These are phyloP conservation scores for Ophiocordyceps sinensis DNA, from an alignment of 2,329 filamentous ascomycete genomes.

Conservation along the genomic window DNA sequence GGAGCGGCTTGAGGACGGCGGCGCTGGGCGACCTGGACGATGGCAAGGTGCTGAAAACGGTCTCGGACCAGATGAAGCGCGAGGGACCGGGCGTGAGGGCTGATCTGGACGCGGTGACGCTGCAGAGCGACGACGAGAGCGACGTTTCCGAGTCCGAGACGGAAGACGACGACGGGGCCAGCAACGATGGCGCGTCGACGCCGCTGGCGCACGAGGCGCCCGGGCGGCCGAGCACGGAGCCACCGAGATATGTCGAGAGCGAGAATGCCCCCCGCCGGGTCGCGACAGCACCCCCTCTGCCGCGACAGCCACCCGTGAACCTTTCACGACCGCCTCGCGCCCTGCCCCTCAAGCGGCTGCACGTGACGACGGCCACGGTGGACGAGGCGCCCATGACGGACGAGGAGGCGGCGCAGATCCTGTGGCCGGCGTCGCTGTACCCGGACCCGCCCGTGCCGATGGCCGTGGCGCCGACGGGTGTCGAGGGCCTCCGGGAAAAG, in stretches of 20 bases:
- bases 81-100: slow-evolving; percentile 10
- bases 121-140: slow-evolving; percentile 14
- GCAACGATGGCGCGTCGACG: slow-evolving; percentile 5
- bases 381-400: slow-evolving; percentile 22
- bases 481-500: slow-evolving; percentile 22
- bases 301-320: neutral
- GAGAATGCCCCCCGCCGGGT: neutral
- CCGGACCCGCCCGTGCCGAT: slow-evolving; percentile 1
- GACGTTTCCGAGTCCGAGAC: slow-evolving; percentile 3
- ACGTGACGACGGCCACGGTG: slow-evolving; percentile 5
- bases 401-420: slow-evolving; percentile 23
- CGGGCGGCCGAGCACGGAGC: neutral
- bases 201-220: slow-evolving; percentile 1
- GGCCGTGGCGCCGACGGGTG: slow-evolving; percentile 3
- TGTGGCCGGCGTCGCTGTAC: slow-evolving; percentile 20
- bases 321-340: neutral
- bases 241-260: neutral
- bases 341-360: neutral
- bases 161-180: neutral
- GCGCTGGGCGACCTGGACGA: slow-evolving; percentile 6
- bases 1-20: neutral
- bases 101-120: slow-evolving; percentile 12
- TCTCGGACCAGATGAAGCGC: slow-evolving; percentile 16
- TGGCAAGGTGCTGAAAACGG: slow-evolving; percentile 18
- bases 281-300: neutral